Evolutionary conservation across 768 basidiomycete genomes (phyloP).

Genomic region (Pisolithus marmoratus): DNA sequence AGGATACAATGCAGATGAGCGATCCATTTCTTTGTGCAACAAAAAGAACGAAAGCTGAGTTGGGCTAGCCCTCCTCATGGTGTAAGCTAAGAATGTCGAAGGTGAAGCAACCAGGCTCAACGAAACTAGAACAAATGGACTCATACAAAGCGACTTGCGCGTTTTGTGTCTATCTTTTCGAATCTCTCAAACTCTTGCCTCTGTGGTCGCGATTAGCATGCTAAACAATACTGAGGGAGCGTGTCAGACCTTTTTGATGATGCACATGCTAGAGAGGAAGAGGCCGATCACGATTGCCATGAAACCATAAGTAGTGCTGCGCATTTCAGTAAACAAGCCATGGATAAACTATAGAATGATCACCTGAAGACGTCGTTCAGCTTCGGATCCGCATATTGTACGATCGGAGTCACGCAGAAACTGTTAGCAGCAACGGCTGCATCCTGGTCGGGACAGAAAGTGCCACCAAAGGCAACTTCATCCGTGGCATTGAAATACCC

Average conservation of each 20-base stretch:
- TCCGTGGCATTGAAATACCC: conserved; percentile 76
- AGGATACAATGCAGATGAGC: too few relatives aligned
- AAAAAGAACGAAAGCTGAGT: too few relatives aligned
- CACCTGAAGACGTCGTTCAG: conserved; percentile 84
- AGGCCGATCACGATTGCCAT: conserved; percentile 74
- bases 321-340: not conserved
- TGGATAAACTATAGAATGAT: conserved; percentile 21
- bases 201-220: conserved; percentile 33
- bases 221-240: not conserved
- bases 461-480: conserved; percentile 51
- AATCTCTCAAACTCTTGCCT: conserved; percentile 79
- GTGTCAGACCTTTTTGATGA: conserved; percentile 64
- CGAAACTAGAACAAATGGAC: not conserved
- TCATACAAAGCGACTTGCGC: conserved; percentile 83
- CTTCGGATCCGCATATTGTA: conserved; percentile 60
- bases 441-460: conserved; percentile 46
- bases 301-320: conserved; percentile 70
- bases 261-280: conserved; percentile 76
- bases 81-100: not conserved
- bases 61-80: too few relatives aligned
- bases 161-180: conserved; percentile 84
- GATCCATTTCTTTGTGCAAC: too few relatives aligned
- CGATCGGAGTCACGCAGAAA: conserved; percentile 72
- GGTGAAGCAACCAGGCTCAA: not conserved
- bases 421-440: conserved; percentile 34